Evolutionary conservation across 192 early-diverging fungal species (phyloP), one percentile per base, ranked within the genome.

Genomic region (Coemansia sp.): DNA sequence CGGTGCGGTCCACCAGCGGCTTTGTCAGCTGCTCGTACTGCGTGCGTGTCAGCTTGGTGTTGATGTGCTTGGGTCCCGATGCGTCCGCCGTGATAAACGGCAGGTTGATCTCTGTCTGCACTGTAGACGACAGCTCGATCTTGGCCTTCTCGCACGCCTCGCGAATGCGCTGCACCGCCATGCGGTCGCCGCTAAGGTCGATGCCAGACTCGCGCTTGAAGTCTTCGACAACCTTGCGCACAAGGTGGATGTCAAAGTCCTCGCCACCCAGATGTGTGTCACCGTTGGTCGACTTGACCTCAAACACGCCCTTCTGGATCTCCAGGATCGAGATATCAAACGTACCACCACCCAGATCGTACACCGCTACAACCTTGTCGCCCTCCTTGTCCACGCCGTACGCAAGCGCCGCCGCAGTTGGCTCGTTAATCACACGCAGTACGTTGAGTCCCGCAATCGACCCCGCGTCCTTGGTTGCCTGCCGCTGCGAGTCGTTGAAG

Each of bases 291-390:
- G 94, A 95, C 86, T 96, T 96, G 78, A 98, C 96, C 82, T 98
- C 96, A 67, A 98, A 98, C 14, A 98, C 96, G 70, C 95, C 95
- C 75, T 95, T 93, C 67, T 97, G 94, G 66, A 98, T 97, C 79
- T 96, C 95, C n/a, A 98, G 86, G 64, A 98, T 91, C 49, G 95
- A 97, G 83, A 98, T 91, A 95, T 98, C 96, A 75, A 98, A 98
- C n/a, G 96, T 98, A 74, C 96, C 96, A 84, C 96, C 96, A 56
- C 96, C 96, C 48, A 98, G 85, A 88, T 98, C 96, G 85, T 94
- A 98, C 41, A 98, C 97, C 37, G 94, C 95, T 57, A 98, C 90
- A 37, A 94, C 80, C 79, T 92, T 92, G 86, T 97, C 95, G 42
- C 88, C 84, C 89, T 94, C 94, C 89, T 95, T 96, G 86, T 97